These are phyloP conservation scores for Leishmania tarentolae DNA, from an alignment of 208 protist species.

Conservation along the genomic window DNA sequence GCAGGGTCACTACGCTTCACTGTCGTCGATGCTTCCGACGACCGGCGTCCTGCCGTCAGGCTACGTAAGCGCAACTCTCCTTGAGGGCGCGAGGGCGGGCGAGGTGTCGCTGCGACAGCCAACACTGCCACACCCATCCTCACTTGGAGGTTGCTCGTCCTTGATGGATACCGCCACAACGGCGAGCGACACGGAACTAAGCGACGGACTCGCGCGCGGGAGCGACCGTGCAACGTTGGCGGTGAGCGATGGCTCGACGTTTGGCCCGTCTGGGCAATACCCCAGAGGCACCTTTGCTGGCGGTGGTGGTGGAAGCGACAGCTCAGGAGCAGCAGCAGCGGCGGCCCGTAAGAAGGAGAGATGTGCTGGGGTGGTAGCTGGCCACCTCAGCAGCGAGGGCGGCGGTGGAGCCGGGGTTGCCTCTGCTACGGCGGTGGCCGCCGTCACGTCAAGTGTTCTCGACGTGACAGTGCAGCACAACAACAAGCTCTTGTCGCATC, in stretches of 20 bases:
- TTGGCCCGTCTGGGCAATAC: not conserved
- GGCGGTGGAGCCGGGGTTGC: not conserved
- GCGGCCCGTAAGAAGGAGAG: not conserved
- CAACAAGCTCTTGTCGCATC: constrained; percentile 68
- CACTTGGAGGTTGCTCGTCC: not conserved
- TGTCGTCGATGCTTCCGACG: constrained; percentile 12
- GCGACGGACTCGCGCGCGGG: constrained; percentile 3
- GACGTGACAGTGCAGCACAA: constrained; percentile 40
- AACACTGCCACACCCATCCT: constrained; percentile 11
- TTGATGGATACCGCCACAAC: not conserved
- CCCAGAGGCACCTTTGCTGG: not conserved
- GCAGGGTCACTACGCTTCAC: not conserved
- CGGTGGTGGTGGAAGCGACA: constrained; percentile 1
- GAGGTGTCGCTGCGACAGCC: constrained; percentile 18
- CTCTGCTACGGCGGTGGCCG: not conserved
- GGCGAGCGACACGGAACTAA: constrained; percentile 26
- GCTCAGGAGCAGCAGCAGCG: not conserved
- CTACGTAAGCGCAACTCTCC: constrained; percentile 31
- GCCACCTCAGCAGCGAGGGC: not conserved
- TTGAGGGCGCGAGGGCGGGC: constrained; percentile 19
- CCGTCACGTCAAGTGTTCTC: not conserved
- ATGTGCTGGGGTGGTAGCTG: not conserved
- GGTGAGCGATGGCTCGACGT: constrained; percentile 6
- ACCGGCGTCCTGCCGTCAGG: constrained; percentile 24
- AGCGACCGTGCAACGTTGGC: not conserved